Evolutionary conservation across 1,139 yeast genomes (phyloP), one percentile per base, ranked within the genome.

Genomic region (Hansenula lynferdii): DNA sequence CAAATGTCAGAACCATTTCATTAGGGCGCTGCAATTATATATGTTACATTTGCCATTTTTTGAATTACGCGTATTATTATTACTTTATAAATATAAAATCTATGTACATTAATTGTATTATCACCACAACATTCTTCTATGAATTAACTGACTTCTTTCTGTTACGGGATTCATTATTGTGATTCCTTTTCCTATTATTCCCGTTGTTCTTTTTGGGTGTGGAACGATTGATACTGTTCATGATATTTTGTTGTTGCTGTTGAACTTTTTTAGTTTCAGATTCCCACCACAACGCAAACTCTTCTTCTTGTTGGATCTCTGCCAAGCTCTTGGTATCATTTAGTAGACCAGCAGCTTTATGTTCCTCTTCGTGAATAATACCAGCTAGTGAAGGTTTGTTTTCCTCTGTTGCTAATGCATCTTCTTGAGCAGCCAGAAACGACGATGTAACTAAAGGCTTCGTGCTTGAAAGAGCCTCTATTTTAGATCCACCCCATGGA

Each of bases 281-380:
- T 35, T 74, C 82, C 90, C 94, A 85, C 95, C 95, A 85, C 44
- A 63, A 69, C 16, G 79, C 85, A 62, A 85, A 85, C 53, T 80
- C 87, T 53, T 84, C 86, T 50, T 85, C 95, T 49, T 80, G 79
- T 57, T 80, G 87, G 37, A 85, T 73, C 45, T 85, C 95, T 30
- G 72, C 76, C 28, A 85, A 61, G 3, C 83, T 71, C 44, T 64
- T 70, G 24, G 51, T 48, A 28, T 42, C 37, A 61, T 62, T 28
- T 50, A 60, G 41, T 70, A 72, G 7, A 66, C 55, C 49, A 5
- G 23, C 6, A 4, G 22, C 34, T 17, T 64, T 64, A 21, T 70
- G 63, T 36, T 80, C 71, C 49, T 80, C 85, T 39, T 71, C 69
- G 17, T 63, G 61, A 21, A 67, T 67, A 28, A 67, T 64, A 10